Evolutionary conservation across 2,329 filamentous ascomycete species (phyloP).

Genomic region (Dothistroma septosporum): DNA sequence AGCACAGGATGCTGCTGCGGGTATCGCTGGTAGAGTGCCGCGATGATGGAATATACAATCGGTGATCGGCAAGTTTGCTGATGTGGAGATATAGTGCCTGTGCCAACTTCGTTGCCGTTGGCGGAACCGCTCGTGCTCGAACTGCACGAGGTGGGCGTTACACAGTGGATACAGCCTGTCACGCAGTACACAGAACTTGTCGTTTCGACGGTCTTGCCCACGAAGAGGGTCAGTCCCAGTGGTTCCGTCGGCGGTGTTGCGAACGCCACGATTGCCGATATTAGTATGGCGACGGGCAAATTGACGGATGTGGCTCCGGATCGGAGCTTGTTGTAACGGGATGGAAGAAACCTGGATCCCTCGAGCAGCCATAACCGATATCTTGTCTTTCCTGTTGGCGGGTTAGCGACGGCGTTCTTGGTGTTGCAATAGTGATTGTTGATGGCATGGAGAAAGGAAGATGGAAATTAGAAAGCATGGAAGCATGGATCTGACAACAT

Average conservation of each 20-base stretch:
- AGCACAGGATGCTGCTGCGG: background rate
- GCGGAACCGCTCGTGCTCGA: slow-evolving; percentile 18
- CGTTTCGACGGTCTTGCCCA: background rate
- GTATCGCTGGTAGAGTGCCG: slow-evolving; percentile 9
- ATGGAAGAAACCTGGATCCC: background rate
- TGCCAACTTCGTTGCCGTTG: background rate
- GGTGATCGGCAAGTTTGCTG: background rate
- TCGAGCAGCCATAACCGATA: background rate
- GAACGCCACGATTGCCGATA: background rate
- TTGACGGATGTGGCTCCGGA: background rate
- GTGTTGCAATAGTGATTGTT: background rate
- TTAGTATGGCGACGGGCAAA: background rate
- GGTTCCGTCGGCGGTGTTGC: slow-evolving; percentile 20
- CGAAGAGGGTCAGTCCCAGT: background rate
- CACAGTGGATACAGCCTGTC: slow-evolving; percentile 18
- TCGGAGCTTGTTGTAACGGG: background rate
- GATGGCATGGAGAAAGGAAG: background rate
- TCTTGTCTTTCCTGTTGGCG: background rate
- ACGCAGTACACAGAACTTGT: background rate
- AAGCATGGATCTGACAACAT: background rate
- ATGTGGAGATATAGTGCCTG: background rate
- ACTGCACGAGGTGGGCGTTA: slow-evolving; percentile 20
- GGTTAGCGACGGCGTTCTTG: background rate
- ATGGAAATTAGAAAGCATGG: background rate
- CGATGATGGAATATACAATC: slow-evolving; percentile 1